These are phyloP conservation scores for Lepraria neglecta DNA, from an alignment of 495 filamentous ascomycete genomes.

Conservation along the genomic window DNA sequence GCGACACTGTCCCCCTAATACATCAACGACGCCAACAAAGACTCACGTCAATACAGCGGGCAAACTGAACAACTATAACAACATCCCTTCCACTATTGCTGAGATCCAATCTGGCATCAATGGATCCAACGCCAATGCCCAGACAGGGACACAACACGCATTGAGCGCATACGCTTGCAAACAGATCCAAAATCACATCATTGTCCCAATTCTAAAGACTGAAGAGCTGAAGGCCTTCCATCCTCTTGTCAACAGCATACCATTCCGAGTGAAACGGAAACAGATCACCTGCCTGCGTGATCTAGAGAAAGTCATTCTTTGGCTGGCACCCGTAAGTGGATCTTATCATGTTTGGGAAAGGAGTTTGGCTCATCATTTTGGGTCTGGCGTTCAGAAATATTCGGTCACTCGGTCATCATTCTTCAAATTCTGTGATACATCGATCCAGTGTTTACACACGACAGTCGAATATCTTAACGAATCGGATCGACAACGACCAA, in stretches of 20 bases:
- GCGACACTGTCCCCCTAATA: constrained; percentile 11
- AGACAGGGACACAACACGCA: constrained; percentile 34
- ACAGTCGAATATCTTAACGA: constrained; percentile 74
- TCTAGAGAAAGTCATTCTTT: constrained; percentile 82
- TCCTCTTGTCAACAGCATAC: constrained; percentile 65
- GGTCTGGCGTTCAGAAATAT: constrained; percentile 62
- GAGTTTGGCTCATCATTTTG: constrained; percentile 60
- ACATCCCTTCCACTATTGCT: constrained; percentile 12
- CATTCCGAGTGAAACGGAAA: constrained; percentile 66
- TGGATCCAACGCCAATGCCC: constrained; percentile 35
- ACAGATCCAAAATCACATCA: constrained; percentile 51
- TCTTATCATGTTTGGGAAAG: constrained; percentile 37
- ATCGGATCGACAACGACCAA: constrained; percentile 69
- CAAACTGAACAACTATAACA: constrained; percentile 13
- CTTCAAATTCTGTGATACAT: constrained; percentile 77
- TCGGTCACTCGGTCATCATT: constrained; percentile 61
- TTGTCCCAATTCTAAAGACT: constrained; percentile 51
- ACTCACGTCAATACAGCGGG: constrained; percentile 25
- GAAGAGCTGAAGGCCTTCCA: constrained; percentile 66
- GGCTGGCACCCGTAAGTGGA: constrained; percentile 80
- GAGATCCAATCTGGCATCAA: constrained; percentile 42
- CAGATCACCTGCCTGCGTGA: constrained; percentile 81
- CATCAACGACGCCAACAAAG: constrained; percentile 8
- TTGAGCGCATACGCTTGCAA: constrained; percentile 46
- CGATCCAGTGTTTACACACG: constrained; percentile 77